phyloP scores from a whole-genome alignment of 192 early-diverging fungal species.

The Dissophora globulifera region DNA sequence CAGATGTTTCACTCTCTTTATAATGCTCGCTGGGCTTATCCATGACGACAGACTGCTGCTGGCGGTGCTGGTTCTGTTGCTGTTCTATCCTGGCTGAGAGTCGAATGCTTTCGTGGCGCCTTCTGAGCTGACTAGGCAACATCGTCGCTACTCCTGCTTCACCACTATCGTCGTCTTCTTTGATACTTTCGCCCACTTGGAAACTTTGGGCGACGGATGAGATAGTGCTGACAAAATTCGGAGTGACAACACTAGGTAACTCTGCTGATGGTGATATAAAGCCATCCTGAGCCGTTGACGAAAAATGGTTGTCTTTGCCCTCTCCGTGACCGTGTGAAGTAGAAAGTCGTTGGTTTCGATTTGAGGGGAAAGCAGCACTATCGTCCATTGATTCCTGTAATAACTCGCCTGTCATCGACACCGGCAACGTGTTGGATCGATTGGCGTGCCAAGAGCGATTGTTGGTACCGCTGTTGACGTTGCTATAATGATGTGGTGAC shows the following conservation, averaged over 20 bases:
- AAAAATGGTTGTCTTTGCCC: no score
- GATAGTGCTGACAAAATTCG: not conserved
- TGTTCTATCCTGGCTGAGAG: conserved; percentile 4
- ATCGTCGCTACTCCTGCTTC: conserved; percentile 11
- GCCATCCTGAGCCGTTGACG: no score
- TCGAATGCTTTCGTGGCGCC: conserved; percentile 37
- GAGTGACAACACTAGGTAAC: no score
- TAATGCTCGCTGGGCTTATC: no score
- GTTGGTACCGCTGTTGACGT: not conserved
- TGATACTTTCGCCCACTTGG: not conserved
- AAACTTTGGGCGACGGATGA: not conserved
- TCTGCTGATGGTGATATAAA: not conserved
- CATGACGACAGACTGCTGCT: no score
- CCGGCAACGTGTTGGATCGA: conserved; percentile 9
- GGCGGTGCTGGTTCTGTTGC: no score
- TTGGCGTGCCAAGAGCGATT: not conserved
- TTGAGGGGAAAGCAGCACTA: no score
- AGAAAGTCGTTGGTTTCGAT: no score
- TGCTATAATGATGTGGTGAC: conserved; percentile 26
- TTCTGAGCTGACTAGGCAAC: conserved; percentile 38
- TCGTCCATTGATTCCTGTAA: no score
- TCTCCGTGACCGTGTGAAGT: no score
- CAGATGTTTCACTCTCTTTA: no score
- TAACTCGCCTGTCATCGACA: no score
- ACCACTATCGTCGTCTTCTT: conserved; percentile 3